Conservation (phyloP, 495 filamentous ascomycete species). For the Tuber umbilicatum region DNA sequence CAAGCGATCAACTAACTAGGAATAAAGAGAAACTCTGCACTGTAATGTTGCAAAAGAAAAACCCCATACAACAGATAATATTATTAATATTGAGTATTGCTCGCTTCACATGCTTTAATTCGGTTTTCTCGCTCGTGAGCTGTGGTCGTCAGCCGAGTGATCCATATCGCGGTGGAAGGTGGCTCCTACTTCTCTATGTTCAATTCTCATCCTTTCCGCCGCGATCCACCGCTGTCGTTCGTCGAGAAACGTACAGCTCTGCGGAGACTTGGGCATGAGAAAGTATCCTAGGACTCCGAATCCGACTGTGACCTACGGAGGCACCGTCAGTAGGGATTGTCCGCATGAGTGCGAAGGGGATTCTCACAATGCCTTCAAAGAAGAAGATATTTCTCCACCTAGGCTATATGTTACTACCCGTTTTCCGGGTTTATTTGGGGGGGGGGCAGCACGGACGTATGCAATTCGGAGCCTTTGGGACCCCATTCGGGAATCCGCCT, state of each 20-base stretch:
- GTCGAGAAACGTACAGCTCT: constrained; percentile 60
- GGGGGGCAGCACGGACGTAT: constrained; percentile 20
- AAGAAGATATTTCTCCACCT: constrained; percentile 87
- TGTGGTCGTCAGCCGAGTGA: background rate
- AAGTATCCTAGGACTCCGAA: constrained; percentile 58
- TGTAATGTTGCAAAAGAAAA: constrained; percentile 68
- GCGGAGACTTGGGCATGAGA: constrained; percentile 68
- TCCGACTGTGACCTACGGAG: constrained; percentile 52
- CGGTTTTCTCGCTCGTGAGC: constrained; percentile 54
- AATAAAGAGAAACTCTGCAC: constrained; percentile 76
- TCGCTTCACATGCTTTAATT: constrained; percentile 57
- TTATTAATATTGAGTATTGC: constrained; percentile 66
- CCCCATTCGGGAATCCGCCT: constrained; percentile 43
- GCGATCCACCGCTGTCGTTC: constrained; percentile 57
- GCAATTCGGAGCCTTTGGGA: constrained; percentile 36
- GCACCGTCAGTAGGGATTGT: constrained; percentile 2
- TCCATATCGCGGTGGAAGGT: background rate
- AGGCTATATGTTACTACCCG: constrained; percentile 55
- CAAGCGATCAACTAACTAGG: constrained; percentile 47
- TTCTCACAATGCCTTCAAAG: constrained; percentile 48
- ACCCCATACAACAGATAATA: constrained; percentile 65
- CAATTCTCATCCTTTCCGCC: constrained; percentile 56
- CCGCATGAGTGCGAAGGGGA: background rate
- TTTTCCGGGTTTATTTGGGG: constrained; percentile 47
- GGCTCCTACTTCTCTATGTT: constrained; percentile 45